Conservation (phyloP, 2,329 filamentous ascomycete genomes). For the Hortaea sp. region DNA sequence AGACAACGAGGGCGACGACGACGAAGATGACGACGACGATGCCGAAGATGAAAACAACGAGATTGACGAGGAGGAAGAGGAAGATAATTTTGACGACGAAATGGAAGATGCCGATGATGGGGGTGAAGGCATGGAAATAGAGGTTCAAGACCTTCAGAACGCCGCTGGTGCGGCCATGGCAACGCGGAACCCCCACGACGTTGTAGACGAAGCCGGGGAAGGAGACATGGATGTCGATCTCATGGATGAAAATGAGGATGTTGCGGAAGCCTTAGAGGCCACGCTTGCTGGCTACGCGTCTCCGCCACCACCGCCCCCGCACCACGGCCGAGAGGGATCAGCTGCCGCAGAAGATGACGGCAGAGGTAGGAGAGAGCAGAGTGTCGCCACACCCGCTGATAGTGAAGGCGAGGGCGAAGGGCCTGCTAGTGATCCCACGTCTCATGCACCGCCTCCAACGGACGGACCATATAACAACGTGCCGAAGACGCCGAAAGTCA, state of each 20-base stretch:
- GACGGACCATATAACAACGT: slow-evolving; percentile 44
- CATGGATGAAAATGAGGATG: slow-evolving; percentile 45
- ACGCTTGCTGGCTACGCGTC: slow-evolving; percentile 67
- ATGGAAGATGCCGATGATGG: slow-evolving; percentile 16
- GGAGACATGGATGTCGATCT: slow-evolving; percentile 42
- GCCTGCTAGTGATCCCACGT: slow-evolving; percentile 31
- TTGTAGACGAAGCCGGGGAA: slow-evolving; percentile 18
- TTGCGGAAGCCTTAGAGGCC: slow-evolving; percentile 65
- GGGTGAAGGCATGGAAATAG: slow-evolving; percentile 13
- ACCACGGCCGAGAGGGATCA: slow-evolving; percentile 13
- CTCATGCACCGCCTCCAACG: slow-evolving; percentile 6
- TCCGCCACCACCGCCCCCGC: slow-evolving; percentile 48
- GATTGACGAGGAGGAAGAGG: slow-evolving; percentile 25
- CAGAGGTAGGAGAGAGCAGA: slow-evolving; percentile 19
- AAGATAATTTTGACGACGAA: slow-evolving; percentile 23
- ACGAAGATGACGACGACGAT: slow-evolving; percentile 33
- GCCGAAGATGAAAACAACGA: slow-evolving; percentile 39
- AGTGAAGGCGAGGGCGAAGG: slow-evolving; percentile 37
- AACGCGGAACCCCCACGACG: neutral
- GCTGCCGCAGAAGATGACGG: slow-evolving; percentile 24
- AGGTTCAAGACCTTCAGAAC: slow-evolving; percentile 17
- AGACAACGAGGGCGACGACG: slow-evolving; percentile 21
- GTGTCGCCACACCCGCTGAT: slow-evolving; percentile 19
- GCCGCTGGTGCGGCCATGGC: slow-evolving; percentile 29
- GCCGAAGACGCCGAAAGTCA: slow-evolving; percentile 63